Evolutionary conservation across 1,284 basidiomycete genomes (phyloP).

Genomic region (Termitomyces sp.): DNA sequence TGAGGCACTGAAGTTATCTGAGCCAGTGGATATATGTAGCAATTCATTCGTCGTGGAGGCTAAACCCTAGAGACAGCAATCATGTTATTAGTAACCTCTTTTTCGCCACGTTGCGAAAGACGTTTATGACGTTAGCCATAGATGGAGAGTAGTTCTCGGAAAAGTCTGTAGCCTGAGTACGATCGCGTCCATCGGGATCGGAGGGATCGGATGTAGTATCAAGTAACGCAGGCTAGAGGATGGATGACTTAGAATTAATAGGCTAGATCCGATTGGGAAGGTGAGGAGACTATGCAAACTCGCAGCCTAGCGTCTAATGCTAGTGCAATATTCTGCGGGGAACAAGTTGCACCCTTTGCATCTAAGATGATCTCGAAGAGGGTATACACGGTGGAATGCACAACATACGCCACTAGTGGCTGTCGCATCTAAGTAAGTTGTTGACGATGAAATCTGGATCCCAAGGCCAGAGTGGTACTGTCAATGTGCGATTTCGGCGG

Average conservation of each 20-base stretch:
- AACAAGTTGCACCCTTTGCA: background rate
- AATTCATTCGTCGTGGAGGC: too few species aligned
- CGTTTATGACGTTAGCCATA: background rate
- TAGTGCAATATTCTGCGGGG: background rate
- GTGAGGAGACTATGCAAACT: background rate
- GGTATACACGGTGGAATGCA: background rate
- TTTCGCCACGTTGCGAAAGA: too few species aligned
- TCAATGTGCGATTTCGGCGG: constrained; percentile 1
- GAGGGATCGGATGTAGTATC: background rate
- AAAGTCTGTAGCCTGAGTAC: too few species aligned
- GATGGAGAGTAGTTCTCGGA: background rate
- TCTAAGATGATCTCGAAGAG: background rate
- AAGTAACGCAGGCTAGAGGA: background rate
- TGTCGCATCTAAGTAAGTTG: background rate
- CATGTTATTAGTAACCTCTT: too few species aligned
- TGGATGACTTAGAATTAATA: background rate
- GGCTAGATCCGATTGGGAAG: too few species aligned
- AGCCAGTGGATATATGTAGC: too few species aligned
- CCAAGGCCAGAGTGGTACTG: background rate
- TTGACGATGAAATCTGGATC: background rate
- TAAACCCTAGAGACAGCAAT: too few species aligned
- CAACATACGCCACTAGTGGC: background rate
- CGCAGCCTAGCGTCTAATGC: background rate
- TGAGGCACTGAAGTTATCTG: too few species aligned
- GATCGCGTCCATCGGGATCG: background rate